Evolutionary conservation across 2,329 filamentous ascomycete species (phyloP), one percentile per base, ranked within the genome.

Genomic region (Sphaceloma murrayae): DNA sequence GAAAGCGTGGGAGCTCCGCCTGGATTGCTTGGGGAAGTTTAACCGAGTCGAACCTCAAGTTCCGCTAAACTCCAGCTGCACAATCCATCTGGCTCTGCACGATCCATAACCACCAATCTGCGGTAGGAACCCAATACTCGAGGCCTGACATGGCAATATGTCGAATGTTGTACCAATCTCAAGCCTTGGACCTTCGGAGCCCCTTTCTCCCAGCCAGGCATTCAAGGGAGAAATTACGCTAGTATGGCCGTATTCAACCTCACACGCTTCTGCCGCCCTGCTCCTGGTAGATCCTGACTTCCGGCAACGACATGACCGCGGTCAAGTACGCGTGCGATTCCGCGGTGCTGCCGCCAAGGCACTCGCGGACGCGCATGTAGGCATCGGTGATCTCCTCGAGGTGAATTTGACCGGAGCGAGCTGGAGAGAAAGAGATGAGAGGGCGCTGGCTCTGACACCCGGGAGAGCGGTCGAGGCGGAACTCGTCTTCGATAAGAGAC

Each of bases 191-290:
- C 53, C 57, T n/a, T 44, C 48, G n/a, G 44, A 47, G 13, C 16
- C 49, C 13, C 53, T 54, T 16, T 54, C 53, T 5, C 17, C 45
- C 7, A 46, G 53, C 43, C 55, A 57, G 31, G 51, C 54, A 4
- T 58, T 94, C 22, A 73, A 76, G 47, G 87, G 84, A 29, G 70
- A 83, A 11, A 77, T 95, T 16, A 89, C 86, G 6, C 77, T 96
- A 26, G 79, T 85, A 47, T 96, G 89, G 88, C 89, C 89, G 0
- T 95, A 85, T 62, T 94, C 84, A 51, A 82, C 82, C 16, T 77
- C 85, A 18, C 82, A 75, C 21, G 75, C 74, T 43, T 78, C 78
- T 29, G 74, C 87, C 52, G 81, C 85, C 18, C 79, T 95, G 40
- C 74, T 93, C 14, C 74, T 96, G 24, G 84, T 84, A 34, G 88